Conservation (phyloP, 257 asterid genomes). For the Cinchona pubescens region DNA sequence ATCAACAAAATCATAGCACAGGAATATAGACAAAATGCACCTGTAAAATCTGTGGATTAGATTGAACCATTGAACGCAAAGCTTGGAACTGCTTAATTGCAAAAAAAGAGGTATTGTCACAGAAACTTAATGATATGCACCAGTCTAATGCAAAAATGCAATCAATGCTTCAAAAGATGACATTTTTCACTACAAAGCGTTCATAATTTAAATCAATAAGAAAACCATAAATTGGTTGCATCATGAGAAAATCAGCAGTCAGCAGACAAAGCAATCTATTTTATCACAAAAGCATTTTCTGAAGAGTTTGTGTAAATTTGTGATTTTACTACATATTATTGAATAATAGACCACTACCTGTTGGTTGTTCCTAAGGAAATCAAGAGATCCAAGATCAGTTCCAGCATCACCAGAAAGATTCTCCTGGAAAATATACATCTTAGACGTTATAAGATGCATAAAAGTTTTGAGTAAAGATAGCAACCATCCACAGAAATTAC, state of each 20-base stretch:
- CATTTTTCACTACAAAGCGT: not conserved
- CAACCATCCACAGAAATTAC: constrained; percentile 11
- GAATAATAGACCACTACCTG: constrained; percentile 43
- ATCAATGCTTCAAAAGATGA: not conserved
- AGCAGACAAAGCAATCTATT: not conserved
- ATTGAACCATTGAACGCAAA: constrained; percentile 80
- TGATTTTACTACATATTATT: not conserved
- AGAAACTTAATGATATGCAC: not conserved
- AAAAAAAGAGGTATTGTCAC: constrained; percentile 6
- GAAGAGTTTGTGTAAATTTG: not conserved
- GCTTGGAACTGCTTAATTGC: constrained; percentile 78
- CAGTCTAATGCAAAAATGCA: not conserved
- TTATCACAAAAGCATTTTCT: not conserved
- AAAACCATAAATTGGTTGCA: not conserved
- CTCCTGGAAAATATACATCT: constrained; percentile 43
- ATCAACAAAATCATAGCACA: not conserved
- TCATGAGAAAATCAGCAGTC: not conserved
- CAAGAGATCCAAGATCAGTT: constrained; percentile 72
- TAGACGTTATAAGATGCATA: constrained; percentile 14
- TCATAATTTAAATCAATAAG: not conserved
- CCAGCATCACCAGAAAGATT: constrained; percentile 49
- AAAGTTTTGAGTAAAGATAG: constrained; percentile 7
- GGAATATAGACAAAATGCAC: constrained; percentile 28
- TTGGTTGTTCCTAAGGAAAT: constrained; percentile 73
- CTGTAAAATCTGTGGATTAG: constrained; percentile 89